Evolutionary conservation across 768 basidiomycete genomes (phyloP).

Genomic region (Mycena crocata): DNA sequence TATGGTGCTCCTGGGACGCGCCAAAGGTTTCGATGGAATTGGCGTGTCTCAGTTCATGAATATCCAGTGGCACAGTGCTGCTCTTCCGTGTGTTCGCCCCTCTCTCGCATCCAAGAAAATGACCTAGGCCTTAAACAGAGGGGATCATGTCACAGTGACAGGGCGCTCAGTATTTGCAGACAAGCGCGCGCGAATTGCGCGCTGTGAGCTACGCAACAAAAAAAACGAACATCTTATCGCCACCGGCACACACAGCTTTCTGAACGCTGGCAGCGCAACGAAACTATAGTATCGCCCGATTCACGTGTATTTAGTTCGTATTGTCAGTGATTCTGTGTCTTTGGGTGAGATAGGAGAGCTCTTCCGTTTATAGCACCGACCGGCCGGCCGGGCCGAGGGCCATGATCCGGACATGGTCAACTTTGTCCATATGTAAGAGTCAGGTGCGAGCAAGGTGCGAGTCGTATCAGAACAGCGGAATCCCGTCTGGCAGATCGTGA

Average conservation of each 20-base stretch:
- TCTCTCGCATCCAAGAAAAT: no score
- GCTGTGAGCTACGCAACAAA: conserved; percentile 25
- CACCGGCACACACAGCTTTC: conserved; percentile 6
- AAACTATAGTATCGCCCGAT: no score
- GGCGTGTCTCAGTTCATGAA: conserved; percentile 27
- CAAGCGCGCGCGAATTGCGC: conserved; percentile 4
- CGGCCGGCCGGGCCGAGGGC: no score
- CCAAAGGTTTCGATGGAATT: conserved; percentile 23
- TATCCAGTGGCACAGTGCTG: conserved; percentile 28
- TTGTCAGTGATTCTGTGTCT: no score
- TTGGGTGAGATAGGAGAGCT: no score
- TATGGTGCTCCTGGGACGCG: conserved; percentile 13
- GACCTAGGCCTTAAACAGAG: not conserved
- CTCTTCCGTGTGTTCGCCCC: conserved; percentile 8
- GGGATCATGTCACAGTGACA: not conserved
- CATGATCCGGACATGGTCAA: no score
- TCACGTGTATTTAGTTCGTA: no score
- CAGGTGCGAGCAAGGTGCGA: no score
- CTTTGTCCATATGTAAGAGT: no score
- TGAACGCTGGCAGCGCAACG: conserved; percentile 22
- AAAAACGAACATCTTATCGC: conserved; percentile 3
- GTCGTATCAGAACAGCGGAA: no score
- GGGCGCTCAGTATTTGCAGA: conserved; percentile 9
- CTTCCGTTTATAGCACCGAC: no score
- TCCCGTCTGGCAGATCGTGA: no score